phyloP scores from a whole-genome alignment of 2,329 filamentous ascomycete genomes.

The Plectosphaerella cucumerina region DNA sequence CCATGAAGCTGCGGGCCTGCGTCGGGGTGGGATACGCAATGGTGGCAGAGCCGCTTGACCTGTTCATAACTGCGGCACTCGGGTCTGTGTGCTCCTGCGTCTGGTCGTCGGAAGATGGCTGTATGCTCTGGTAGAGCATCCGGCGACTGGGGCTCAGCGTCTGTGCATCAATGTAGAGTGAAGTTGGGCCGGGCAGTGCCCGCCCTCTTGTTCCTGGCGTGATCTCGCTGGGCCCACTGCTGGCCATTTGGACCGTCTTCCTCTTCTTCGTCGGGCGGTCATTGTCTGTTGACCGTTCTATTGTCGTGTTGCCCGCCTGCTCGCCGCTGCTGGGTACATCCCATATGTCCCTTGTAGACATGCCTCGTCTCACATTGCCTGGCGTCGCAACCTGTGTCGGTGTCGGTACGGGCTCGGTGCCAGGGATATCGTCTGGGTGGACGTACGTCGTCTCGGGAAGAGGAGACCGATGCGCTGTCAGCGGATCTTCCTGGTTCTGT shows the following conservation, averaged over 20 bases:
- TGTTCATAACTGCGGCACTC: constrained; percentile 10
- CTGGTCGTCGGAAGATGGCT: constrained; percentile 14
- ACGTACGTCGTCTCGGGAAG: background rate
- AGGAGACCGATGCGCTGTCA: background rate
- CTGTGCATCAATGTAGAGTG: constrained; percentile 28
- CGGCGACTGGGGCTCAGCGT: constrained; percentile 31
- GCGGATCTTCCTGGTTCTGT: constrained; percentile 20
- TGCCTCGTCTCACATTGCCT: constrained; percentile 15
- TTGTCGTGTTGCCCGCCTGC: constrained; percentile 3
- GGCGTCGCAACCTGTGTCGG: constrained; percentile 29
- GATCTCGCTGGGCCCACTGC: background rate
- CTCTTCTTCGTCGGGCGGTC: constrained; percentile 1
- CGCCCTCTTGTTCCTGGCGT: background rate
- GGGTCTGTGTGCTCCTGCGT: constrained; percentile 5
- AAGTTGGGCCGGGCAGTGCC: constrained; percentile 2
- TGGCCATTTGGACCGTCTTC: background rate
- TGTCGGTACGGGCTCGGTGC: background rate
- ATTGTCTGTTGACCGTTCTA: too few relatives aligned
- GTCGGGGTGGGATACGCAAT: constrained; percentile 31
- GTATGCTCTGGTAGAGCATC: constrained; percentile 26
- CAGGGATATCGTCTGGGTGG: background rate
- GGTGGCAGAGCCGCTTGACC: constrained; percentile 25
- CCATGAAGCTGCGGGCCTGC: constrained; percentile 8
- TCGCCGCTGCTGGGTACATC: constrained; percentile 41
- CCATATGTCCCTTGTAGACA: constrained; percentile 28